Conservation (phyloP, 2,329 filamentous ascomycete genomes). For the Zymoseptoria pseudotritici region DNA sequence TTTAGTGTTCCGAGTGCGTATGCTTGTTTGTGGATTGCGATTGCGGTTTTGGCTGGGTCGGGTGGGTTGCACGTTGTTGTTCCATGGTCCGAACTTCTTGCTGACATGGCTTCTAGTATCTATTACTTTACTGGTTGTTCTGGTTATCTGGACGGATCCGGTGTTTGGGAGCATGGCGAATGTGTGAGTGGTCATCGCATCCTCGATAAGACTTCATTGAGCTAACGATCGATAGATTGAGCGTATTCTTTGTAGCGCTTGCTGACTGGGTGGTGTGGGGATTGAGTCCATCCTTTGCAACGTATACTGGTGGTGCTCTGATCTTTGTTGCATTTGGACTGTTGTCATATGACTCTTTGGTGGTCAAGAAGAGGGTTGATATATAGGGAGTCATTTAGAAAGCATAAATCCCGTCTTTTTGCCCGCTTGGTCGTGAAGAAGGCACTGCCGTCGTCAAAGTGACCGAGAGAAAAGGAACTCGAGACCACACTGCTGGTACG, state of each 20-base stretch:
- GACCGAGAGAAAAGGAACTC: too few species aligned
- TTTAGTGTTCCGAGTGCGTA: slow-evolving; percentile 22
- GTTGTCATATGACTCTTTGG: slow-evolving; percentile 25
- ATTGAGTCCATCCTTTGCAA: slow-evolving; percentile 22
- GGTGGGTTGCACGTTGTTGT: slow-evolving; percentile 11
- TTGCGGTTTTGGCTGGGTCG: slow-evolving; percentile 24
- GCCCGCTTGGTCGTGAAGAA: too few species aligned
- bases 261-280: slow-evolving; percentile 30
- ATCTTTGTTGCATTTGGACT: slow-evolving; percentile 27
- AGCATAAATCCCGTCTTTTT: too few species aligned
- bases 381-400: background rate
- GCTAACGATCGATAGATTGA: slow-evolving; percentile 15
- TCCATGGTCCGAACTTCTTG: background rate
- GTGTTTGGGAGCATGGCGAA: slow-evolving; percentile 30
- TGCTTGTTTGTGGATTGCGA: slow-evolving; percentile 22
- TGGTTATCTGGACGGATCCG: slow-evolving; percentile 30
- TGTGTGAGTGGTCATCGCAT: slow-evolving; percentile 13
- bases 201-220: background rate
- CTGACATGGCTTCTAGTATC: slow-evolving; percentile 15
- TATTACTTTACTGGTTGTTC: slow-evolving; percentile 25
- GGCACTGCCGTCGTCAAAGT: too few species aligned
- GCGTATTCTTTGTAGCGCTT: slow-evolving; percentile 28
- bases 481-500: too few species aligned
- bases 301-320: slow-evolving; percentile 25
- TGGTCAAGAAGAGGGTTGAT: slow-evolving; percentile 13